Percentiles rank a stretch among this genome's conserved stretches.
Evolutionary conservation across 2,329 filamentous ascomycete species (phyloP).

Genomic region (Gaeumannomyces tritici): DNA sequence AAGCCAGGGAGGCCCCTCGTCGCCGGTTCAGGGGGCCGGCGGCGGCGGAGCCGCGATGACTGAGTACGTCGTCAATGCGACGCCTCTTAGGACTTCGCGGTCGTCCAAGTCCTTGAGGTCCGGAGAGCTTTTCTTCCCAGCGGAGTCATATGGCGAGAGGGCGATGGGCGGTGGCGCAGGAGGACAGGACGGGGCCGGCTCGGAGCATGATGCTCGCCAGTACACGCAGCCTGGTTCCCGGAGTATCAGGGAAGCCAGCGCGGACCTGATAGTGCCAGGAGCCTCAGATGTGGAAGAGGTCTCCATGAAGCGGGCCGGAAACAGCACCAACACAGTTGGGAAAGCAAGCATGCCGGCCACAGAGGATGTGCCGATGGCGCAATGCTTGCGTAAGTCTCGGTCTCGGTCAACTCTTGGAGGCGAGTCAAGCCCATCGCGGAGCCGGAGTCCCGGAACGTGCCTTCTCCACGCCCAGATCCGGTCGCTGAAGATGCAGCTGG

Average conservation of each 20-base stretch:
- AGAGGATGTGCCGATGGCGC: too few species aligned
- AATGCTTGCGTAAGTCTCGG: not conserved
- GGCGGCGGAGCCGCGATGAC: slow-evolving; percentile 6
- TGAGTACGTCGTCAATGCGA: slow-evolving; percentile 1
- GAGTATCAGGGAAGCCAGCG: too few species aligned
- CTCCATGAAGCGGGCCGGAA: not conserved
- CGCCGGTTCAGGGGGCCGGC: slow-evolving; percentile 5
- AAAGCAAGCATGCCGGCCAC: not conserved
- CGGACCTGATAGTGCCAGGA: not conserved
- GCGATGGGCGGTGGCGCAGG: too few species aligned
- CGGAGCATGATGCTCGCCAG: too few species aligned
- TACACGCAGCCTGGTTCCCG: too few species aligned
- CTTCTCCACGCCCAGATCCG: slow-evolving; percentile 38
- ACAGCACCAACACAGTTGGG: not conserved
- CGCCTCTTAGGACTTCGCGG: not conserved
- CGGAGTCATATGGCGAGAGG: too few species aligned
- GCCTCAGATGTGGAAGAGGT: not conserved
- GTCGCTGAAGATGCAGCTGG: slow-evolving; percentile 36
- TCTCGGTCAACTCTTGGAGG: not conserved
- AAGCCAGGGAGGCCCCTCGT: slow-evolving; percentile 5
- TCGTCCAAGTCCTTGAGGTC: slow-evolving; percentile 1
- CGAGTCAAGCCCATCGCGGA: not conserved
- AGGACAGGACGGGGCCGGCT: too few species aligned
- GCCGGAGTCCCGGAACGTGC: slow-evolving; percentile 9
- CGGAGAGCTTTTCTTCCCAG: not conserved